Conservation (phyloP, 2,329 filamentous ascomycete species). For the Pseudogymnoascus sp. region DNA sequence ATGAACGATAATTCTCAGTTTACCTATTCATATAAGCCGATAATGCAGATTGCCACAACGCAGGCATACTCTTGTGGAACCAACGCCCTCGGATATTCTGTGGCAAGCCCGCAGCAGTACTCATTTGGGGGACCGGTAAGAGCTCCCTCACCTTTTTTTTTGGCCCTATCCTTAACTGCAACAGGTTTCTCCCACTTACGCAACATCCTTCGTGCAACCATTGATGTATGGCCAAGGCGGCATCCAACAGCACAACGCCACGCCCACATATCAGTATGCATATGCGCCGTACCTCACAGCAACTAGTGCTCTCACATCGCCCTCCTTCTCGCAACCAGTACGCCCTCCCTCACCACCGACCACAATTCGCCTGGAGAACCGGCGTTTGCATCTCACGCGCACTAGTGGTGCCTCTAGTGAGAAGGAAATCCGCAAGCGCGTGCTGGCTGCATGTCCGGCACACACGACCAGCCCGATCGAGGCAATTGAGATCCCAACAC, state of each 20-base stretch:
- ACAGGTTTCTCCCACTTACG: constrained; percentile 2
- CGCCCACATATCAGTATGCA: constrained; percentile 6
- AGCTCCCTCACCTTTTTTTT: not conserved
- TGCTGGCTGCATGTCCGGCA: not conserved
- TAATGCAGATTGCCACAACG: constrained; percentile 3
- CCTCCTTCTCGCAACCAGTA: not conserved
- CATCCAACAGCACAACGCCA: not conserved
- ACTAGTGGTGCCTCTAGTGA: constrained; percentile 3
- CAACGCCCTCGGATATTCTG: not conserved
- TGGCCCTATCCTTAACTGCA: not conserved
- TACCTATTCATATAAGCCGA: constrained; percentile 2
- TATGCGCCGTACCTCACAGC: not conserved
- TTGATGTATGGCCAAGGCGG: constrained; percentile 4
- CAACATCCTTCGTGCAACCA: not conserved
- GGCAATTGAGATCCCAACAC: not conserved
- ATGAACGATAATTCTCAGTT: constrained; percentile 2
- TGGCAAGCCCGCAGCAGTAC: not conserved
- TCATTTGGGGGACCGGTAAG: not conserved
- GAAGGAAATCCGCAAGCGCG: not conserved
- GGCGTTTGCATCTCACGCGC: not conserved
- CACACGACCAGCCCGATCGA: not conserved
- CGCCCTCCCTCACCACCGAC: not conserved
- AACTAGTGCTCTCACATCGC: not conserved
- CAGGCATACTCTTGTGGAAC: not conserved
- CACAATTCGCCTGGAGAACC: not conserved